These are phyloP conservation scores for Mariannaea elegans DNA, from an alignment of 2,329 filamentous ascomycete species.

Conservation along the genomic window DNA sequence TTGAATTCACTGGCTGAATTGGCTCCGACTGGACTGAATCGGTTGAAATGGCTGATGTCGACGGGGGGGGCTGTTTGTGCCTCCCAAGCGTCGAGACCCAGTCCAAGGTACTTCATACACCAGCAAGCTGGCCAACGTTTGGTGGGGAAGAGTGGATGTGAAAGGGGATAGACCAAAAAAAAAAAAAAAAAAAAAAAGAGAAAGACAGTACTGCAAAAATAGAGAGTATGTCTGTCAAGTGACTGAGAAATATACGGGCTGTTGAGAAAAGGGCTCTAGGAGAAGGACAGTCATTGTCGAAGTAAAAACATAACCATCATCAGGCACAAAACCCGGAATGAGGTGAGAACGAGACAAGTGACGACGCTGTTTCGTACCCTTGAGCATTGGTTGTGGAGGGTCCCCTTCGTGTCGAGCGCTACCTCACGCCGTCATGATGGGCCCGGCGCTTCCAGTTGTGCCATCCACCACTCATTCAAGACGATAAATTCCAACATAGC, in stretches of 20 bases:
- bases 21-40: not conserved
- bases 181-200: not conserved
- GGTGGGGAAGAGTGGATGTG: not conserved
- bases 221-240: no score
- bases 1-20: no score
- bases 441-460: slow-evolving; percentile 9
- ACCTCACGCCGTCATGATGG: slow-evolving; percentile 10
- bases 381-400: not conserved
- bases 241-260: no score
- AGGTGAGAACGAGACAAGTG: slow-evolving; percentile 3
- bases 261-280: no score
- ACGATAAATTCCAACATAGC: not conserved
- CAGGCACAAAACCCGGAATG: not conserved
- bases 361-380: slow-evolving; percentile 1
- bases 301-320: no score
- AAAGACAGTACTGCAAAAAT: not conserved
- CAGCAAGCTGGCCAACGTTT: not conserved
- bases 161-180: not conserved
- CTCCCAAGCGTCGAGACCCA: not conserved
- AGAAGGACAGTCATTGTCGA: not conserved
- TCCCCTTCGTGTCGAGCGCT: not conserved
- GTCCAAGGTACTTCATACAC: not conserved
- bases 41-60: not conserved
- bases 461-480: not conserved
- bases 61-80: not conserved